These are phyloP conservation scores for Luffa aegyptiaca DNA, from an alignment of 306 rosid genomes.

Conservation along the genomic window DNA sequence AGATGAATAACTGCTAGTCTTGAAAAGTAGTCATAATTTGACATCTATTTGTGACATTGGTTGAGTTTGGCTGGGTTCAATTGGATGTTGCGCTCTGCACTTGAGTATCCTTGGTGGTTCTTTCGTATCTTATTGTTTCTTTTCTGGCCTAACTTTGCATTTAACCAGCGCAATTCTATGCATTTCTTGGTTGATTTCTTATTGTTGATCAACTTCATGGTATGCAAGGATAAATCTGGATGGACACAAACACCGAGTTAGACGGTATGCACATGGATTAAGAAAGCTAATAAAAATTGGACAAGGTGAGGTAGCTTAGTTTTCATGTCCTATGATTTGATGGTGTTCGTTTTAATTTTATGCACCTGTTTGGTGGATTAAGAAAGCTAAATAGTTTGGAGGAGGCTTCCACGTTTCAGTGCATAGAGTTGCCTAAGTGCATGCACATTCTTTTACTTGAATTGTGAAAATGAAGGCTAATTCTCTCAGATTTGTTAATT, in stretches of 20 bases:
- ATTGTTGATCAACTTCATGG: conserved; percentile 4
- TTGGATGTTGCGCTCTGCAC: conserved; percentile 3
- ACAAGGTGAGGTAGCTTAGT: conserved; percentile 45
- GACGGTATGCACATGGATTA: conserved; percentile 73
- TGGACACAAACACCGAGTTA: conserved; percentile 62
- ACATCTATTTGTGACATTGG: neutral
- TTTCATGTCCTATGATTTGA: neutral
- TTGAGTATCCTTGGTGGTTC: neutral
- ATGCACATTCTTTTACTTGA: neutral
- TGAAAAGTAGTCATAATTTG: neutral
- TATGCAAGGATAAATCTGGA: conserved; percentile 68
- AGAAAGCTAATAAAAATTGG: conserved; percentile 75
- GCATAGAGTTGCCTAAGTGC: neutral
- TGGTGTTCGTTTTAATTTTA: neutral
- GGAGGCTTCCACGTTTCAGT: neutral
- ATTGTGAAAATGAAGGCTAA: neutral
- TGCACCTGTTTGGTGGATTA: neutral
- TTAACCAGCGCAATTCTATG: conserved; percentile 2
- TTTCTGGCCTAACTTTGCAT: conserved; percentile 4
- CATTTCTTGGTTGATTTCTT: conserved; percentile 13
- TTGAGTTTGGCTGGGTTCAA: conserved; percentile 9
- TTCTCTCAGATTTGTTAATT: neutral
- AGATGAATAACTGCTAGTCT: neutral
- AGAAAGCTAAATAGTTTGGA: neutral
- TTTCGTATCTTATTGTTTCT: neutral